These are phyloP conservation scores for Pythium utonaiense DNA, from an alignment of 352 stramenopile species.

Conservation along the genomic window DNA sequence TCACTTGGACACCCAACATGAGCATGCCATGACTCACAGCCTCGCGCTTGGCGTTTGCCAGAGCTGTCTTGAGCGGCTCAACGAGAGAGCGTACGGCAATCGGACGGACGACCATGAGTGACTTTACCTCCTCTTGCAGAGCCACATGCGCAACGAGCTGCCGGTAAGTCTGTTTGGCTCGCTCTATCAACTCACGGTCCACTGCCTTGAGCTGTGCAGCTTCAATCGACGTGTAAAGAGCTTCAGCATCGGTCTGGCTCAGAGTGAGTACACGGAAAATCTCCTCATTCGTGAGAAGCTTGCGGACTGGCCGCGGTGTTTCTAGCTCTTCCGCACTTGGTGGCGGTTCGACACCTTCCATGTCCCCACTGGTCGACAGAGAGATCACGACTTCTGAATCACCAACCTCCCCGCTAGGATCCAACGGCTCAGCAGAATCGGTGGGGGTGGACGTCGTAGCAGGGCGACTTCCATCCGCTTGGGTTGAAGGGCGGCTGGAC, in stretches of 20 bases:
- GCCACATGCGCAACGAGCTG: conserved; percentile 66
- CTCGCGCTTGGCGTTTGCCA: conserved; percentile 46
- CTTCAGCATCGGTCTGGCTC: conserved; percentile 65
- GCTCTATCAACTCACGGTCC: conserved; percentile 46
- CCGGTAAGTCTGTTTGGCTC: conserved; percentile 57
- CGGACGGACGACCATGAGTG: conserved; percentile 56
- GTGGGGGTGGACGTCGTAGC: background rate
- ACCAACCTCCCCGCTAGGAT: background rate
- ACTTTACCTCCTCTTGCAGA: conserved; percentile 78
- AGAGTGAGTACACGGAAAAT: conserved; percentile 49
- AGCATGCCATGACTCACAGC: conserved; percentile 53
- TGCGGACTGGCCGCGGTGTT: conserved; percentile 9
- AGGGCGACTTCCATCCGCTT: background rate
- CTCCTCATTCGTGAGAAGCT: conserved; percentile 32
- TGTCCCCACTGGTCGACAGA: background rate
- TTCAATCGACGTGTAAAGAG: conserved; percentile 72
- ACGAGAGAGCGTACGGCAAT: conserved; percentile 73
- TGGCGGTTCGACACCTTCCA: conserved; percentile 22
- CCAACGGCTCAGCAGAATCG: background rate
- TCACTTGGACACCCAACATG: conserved; percentile 50
- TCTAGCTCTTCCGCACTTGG: conserved; percentile 5
- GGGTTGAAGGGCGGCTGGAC: conserved; percentile 16
- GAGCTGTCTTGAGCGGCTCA: conserved; percentile 51
- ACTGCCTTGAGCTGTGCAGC: conserved; percentile 57
- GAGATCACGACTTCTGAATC: background rate